Base-by-base conservation (phyloP, 345 rosid species). In the Murraya koenigii region DNA sequence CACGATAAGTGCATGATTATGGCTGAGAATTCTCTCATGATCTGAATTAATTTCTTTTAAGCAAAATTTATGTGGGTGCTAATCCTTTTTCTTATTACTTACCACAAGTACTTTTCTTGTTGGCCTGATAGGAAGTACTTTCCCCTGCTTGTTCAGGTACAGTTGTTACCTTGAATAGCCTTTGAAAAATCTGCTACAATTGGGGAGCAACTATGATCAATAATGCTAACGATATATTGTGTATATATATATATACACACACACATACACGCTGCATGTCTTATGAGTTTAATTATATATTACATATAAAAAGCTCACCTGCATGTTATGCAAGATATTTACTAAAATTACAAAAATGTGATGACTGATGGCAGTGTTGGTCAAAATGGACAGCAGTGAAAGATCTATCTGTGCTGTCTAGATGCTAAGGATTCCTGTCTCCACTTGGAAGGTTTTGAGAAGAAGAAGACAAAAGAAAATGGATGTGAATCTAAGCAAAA, bases 401-500 rank as follows among this genome's bases (percentile, higher is more conserved):
- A 82, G 89, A 88, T 87, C 88, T 85, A 82, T 86, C 89, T 82
- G 88, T 86, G 80, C 87, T 89, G 88, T 86, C 82, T 59, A 78
- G 23, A 78, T 72, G 86, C 77, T 25, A 30, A 83, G 86, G 88
- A 86, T 87, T 89, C 88, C 58, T 74, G 74, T 74, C 77, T 72
- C 66, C 69, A 78, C 60, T 72, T 77, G 66, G 66, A 62, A 82
- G 65, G 44, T 60, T 82, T 78, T 75, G 74, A 11, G 83, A 71
- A 82, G 91, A 87, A 60, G 90, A 83, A 85, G 89, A 92, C 90
- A 81, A 84, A 32, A 82, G 81, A 80, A 78, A 82, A 30, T 72
- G 41, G 85, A 58, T 83, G 75, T 76, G 81, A 84, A 84, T 85
- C 83, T 75, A 79, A 66, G 77, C 80, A 85, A 80, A 74, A 73